Evolutionary conservation across 148 eudicot species (phyloP).

Genomic region (Nyssa sinensis): DNA sequence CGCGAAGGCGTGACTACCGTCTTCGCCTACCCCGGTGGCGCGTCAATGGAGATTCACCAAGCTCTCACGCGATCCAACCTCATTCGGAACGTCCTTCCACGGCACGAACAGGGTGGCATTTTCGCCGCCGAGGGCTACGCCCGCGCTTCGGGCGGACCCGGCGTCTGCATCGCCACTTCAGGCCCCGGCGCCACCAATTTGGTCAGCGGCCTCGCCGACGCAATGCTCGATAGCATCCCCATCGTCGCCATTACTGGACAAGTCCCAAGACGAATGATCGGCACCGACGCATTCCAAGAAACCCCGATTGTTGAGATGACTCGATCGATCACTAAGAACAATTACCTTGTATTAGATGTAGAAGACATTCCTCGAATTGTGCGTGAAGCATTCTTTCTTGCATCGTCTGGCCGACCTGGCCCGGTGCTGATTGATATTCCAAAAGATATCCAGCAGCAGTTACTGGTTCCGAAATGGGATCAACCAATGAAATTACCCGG

Average conservation of each 20-base stretch:
- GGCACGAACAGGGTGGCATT: constrained; percentile 52
- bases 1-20: constrained; percentile 39
- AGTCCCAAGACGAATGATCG: constrained; percentile 52
- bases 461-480: constrained; percentile 4
- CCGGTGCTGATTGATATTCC: constrained; percentile 16
- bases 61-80: constrained; percentile 35
- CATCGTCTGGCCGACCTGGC: constrained; percentile 13
- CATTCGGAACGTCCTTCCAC: constrained; percentile 43
- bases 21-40: constrained; percentile 61
- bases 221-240: constrained; percentile 47
- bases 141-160: constrained; percentile 41
- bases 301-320: constrained; percentile 58
- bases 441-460: background rate
- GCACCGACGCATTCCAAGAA: constrained; percentile 56
- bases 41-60: constrained; percentile 50
- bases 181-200: constrained; percentile 60
- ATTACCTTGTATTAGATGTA: background rate
- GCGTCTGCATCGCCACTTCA: constrained; percentile 54
- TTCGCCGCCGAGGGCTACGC: constrained; percentile 60
- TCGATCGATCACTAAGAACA: constrained; percentile 15
- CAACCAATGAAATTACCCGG: background rate
- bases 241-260: constrained; percentile 56
- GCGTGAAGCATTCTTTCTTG: constrained; percentile 9
- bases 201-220: constrained; percentile 49
- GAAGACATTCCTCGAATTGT: constrained; percentile 1